Base-by-base conservation (phyloP, 805 yeast species). In the Naumovozyma dairenensis region DNA sequence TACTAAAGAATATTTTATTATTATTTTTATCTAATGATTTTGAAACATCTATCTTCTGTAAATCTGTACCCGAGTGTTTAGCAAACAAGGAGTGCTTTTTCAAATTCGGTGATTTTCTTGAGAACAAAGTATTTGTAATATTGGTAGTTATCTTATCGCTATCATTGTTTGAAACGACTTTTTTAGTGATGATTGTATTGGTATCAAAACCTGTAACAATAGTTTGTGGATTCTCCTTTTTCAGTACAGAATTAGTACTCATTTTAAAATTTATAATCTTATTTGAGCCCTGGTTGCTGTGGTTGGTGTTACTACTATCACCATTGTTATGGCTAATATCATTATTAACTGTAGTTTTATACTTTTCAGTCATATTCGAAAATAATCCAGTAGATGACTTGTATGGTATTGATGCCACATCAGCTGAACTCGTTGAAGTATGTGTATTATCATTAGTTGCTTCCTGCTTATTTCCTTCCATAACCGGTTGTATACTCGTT, bases 1-100 rank as follows among this genome's bases (percentile, higher is more conserved):
- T 52, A 27, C 59, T 53, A 31, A 55, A 48, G 27, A 53, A 55
- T 18, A 53, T 39, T 18, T 45, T 47, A 16, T 49, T 44, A 15
- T 42, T 36, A 10, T 36, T 35, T n/a, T n/a, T n/a, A n/a, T n/a
- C n/a, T n/a, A n/a, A n/a, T n/a, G n/a, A n/a, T n/a, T n/a, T n/a
- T n/a, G n/a, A n/a, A n/a, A n/a, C n/a, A n/a, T n/a, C n/a, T n/a
- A n/a, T n/a, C n/a, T n/a, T n/a, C n/a, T n/a, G n/a, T n/a, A n/a
- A n/a, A n/a, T n/a, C n/a, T n/a, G n/a, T n/a, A n/a, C n/a, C n/a
- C n/a, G n/a, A n/a, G n/a, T n/a, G n/a, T n/a, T n/a, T n/a, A n/a
- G n/a, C n/a, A n/a, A n/a, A n/a, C n/a, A n/a, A n/a, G n/a, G n/a
- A n/a, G n/a, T n/a, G n/a, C n/a, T n/a, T n/a, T n/a, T n/a, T n/a